Evolutionary conservation across 768 basidiomycete species (phyloP).

Genomic region (Agaricus subrufescens): DNA sequence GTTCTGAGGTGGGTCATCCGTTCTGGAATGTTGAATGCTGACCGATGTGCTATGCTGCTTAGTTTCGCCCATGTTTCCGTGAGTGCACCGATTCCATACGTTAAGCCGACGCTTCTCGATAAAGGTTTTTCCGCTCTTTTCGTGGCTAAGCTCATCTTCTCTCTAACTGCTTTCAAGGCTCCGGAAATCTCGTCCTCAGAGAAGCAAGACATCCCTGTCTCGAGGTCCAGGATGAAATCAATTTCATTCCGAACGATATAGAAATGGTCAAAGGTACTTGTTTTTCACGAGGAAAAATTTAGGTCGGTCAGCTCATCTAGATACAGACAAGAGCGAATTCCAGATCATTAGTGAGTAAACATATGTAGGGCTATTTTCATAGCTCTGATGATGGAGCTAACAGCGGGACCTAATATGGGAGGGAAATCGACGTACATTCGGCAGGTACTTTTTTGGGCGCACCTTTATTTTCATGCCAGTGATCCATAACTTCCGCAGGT

Average conservation of each 20-base stretch:
- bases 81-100: slow-evolving; percentile 81
- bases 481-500: slow-evolving; percentile 34
- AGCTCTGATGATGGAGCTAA: neutral
- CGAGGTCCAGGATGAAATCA: slow-evolving; percentile 93
- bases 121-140: slow-evolving; percentile 49
- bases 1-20: slow-evolving; percentile 63
- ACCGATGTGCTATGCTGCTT: neutral
- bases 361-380: neutral
- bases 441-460: slow-evolving; percentile 41
- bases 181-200: slow-evolving; percentile 72
- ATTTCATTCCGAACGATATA: slow-evolving; percentile 93
- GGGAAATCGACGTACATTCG: slow-evolving; percentile 98
- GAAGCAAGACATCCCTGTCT: slow-evolving; percentile 95
- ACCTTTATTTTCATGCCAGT: neutral
- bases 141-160: no score
- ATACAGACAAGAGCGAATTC: slow-evolving; percentile 79
- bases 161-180: slow-evolving; percentile 41
- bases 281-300: neutral
- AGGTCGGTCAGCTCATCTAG: neutral
- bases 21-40: neutral
- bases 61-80: slow-evolving; percentile 92
- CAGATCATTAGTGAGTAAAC: slow-evolving; percentile 78
- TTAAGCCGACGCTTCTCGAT: slow-evolving; percentile 76
- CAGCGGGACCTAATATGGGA: slow-evolving; percentile 98
- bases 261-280: slow-evolving; percentile 80